phyloP scores from a whole-genome alignment of 164 flowering plant species.

The Berberis thunbergii region DNA sequence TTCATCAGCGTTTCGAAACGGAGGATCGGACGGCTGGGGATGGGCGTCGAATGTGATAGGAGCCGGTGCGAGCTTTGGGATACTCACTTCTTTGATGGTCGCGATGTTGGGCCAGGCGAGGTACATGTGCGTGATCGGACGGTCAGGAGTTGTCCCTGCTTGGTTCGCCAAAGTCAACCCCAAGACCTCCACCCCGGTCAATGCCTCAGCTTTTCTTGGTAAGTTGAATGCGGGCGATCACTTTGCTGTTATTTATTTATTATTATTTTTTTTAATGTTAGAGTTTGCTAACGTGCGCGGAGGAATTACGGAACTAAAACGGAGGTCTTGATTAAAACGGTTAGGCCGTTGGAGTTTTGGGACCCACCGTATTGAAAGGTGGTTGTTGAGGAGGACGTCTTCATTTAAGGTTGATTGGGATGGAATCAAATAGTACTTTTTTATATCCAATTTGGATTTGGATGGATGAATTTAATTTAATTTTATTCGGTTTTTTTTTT shows the following conservation, averaged over 20 bases:
- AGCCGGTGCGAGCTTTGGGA: slow-evolving; percentile 89
- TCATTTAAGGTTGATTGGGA: too few relatives aligned
- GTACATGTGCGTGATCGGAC: slow-evolving; percentile 95
- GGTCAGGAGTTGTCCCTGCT: slow-evolving; percentile 68
- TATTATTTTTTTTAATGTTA: background rate
- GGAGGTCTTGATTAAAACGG: background rate
- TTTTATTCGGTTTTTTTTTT: too few relatives aligned
- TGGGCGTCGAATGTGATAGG: slow-evolving; percentile 89
- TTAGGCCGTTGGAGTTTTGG: slow-evolving; percentile 5
- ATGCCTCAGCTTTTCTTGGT: slow-evolving; percentile 90
- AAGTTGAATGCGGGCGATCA: slow-evolving; percentile 1
- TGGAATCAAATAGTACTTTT: too few relatives aligned
- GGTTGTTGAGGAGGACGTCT: background rate
- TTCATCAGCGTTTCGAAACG: slow-evolving; percentile 47
- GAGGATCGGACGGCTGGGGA: slow-evolving; percentile 44
- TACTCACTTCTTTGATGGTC: slow-evolving; percentile 81
- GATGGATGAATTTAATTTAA: too few relatives aligned
- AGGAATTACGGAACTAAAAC: background rate
- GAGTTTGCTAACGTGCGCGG: slow-evolving; percentile 4
- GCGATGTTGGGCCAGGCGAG: slow-evolving; percentile 98
- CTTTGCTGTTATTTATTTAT: background rate
- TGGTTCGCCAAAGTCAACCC: slow-evolving; percentile 95
- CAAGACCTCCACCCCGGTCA: slow-evolving; percentile 77
- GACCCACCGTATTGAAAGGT: background rate
- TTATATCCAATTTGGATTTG: too few relatives aligned